These are phyloP conservation scores for Fusarium robinianum DNA, from an alignment of 2,329 filamentous ascomycete species.

Conservation along the genomic window DNA sequence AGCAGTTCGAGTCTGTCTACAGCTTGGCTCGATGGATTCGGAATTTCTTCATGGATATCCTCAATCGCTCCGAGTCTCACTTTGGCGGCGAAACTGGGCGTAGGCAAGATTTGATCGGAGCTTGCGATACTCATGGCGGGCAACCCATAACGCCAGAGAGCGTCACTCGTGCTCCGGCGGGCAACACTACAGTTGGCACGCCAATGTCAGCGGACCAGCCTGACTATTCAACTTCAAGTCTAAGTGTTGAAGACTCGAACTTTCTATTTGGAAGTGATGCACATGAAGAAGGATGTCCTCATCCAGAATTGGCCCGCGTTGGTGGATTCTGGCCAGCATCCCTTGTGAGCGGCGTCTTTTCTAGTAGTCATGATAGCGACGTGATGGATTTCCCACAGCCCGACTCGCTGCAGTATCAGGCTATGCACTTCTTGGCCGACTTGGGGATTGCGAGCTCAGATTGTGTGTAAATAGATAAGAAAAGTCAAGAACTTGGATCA, in stretches of 20 bases:
- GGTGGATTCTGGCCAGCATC: conserved; percentile 9
- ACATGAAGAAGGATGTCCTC: background rate
- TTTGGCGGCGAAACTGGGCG: background rate
- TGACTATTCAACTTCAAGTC: background rate
- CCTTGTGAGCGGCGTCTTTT: conserved; percentile 11
- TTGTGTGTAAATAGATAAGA: background rate
- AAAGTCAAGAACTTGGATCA: too few species aligned
- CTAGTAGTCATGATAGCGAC: background rate
- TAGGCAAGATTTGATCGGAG: background rate
- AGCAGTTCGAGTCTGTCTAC: conserved; percentile 11
- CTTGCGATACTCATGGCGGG: background rate
- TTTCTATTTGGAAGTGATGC: background rate
- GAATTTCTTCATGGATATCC: conserved; percentile 21
- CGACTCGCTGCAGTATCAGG: conserved; percentile 16
- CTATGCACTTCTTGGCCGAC: conserved; percentile 16
- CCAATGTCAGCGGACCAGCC: background rate
- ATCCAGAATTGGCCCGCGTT: background rate
- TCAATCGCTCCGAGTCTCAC: background rate
- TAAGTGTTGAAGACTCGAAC: background rate
- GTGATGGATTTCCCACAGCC: conserved; percentile 18
- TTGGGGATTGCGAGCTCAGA: conserved; percentile 9
- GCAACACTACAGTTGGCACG: background rate
- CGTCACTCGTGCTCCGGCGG: background rate
- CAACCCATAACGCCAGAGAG: background rate
- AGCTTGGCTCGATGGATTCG: conserved; percentile 13